Conservation (phyloP, 352 stramenopile species). For the Pythium oligandrum region DNA sequence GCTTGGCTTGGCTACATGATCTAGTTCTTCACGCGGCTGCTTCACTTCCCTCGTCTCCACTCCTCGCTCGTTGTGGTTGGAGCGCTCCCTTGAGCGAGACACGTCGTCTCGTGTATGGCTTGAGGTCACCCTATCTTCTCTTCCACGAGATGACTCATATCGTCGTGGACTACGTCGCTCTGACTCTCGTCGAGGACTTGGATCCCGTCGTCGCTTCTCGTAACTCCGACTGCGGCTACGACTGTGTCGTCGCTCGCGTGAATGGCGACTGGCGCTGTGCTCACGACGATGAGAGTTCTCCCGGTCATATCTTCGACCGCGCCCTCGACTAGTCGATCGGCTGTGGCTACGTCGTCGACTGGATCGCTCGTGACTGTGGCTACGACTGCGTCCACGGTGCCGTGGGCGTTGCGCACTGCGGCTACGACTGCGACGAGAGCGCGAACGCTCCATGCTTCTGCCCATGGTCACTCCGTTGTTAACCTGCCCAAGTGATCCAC, state of each 20-base stretch:
- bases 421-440: slow-evolving; percentile 3
- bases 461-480: too few species aligned
- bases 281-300: slow-evolving; percentile 3
- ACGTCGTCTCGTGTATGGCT: not conserved
- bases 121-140: not conserved
- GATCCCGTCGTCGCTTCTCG: slow-evolving; percentile 18
- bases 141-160: not conserved
- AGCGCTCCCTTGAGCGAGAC: not conserved
- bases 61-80: not conserved
- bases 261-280: not conserved
- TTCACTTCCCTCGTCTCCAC: not conserved
- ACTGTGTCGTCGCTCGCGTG: slow-evolving; percentile 2
- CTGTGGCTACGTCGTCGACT: slow-evolving; percentile 11
- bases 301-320: slow-evolving; percentile 1
- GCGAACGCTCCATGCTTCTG: not conserved
- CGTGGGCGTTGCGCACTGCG: slow-evolving; percentile 1
- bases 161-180: slow-evolving; percentile 1
- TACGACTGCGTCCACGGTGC: slow-evolving; percentile 13
- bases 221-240: slow-evolving; percentile 12
- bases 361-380: slow-evolving; percentile 11
- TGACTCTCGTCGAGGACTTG: slow-evolving; percentile 1
- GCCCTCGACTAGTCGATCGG: slow-evolving; percentile 3
- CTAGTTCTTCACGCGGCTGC: not conserved
- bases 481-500: too few species aligned
- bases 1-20: too few species aligned